These are phyloP conservation scores for Combretum micranthum DNA, from an alignment of 345 rosid species.

Conservation along the genomic window DNA sequence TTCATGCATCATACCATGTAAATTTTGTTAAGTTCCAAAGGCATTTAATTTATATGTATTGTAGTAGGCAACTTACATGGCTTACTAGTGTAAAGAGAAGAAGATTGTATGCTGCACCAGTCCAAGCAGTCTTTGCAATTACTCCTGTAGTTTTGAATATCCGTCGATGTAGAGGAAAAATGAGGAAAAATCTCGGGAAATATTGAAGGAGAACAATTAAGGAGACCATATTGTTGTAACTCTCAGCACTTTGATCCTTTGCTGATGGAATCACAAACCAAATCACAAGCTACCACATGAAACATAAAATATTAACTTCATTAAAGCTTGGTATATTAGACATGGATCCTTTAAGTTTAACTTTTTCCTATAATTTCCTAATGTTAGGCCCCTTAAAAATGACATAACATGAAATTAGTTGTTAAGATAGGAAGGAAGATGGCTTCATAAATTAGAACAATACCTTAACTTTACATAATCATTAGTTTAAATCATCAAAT, in stretches of 20 bases:
- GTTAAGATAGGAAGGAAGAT: too few relatives aligned
- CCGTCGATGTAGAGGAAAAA: slow-evolving; percentile 62
- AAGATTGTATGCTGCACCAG: slow-evolving; percentile 83
- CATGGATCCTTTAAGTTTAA: too few relatives aligned
- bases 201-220: slow-evolving; percentile 73
- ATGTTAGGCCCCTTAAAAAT: too few relatives aligned
- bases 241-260: slow-evolving; percentile 30
- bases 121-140: slow-evolving; percentile 82
- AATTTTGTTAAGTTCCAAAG: neutral
- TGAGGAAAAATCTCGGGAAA: slow-evolving; percentile 61
- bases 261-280: slow-evolving; percentile 70
- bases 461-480: too few relatives aligned
- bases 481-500: neutral
- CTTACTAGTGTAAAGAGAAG: slow-evolving; percentile 61
- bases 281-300: slow-evolving; percentile 48
- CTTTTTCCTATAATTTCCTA: too few relatives aligned
- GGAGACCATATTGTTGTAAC: slow-evolving; percentile 62
- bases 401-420: too few relatives aligned
- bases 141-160: slow-evolving; percentile 81
- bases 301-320: neutral
- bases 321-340: neutral
- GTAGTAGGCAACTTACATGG: slow-evolving; percentile 42
- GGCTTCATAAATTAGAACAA: too few relatives aligned
- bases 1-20: neutral
- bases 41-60: too few relatives aligned